Percentiles rank a stretch among this genome's conserved stretches.
These are phyloP conservation scores for Pseudogymnoascus sp. DNA, from an alignment of 2,329 filamentous ascomycete species.

Conservation along the genomic window DNA sequence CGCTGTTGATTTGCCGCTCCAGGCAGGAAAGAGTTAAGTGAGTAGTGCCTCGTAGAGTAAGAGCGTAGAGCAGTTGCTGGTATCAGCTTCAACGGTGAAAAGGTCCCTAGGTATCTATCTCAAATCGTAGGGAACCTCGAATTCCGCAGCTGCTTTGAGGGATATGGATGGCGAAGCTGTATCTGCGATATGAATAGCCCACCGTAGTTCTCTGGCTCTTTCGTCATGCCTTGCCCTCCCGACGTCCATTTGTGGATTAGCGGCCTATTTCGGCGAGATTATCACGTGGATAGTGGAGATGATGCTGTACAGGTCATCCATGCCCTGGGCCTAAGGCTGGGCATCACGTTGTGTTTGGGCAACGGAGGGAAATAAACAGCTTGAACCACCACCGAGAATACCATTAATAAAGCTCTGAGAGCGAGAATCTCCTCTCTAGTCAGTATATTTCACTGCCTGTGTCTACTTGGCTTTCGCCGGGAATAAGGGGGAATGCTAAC, in stretches of 20 bases:
- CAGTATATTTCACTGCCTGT: background rate
- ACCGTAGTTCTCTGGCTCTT: constrained; percentile 1
- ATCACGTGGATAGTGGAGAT: constrained; percentile 7
- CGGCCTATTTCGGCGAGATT: constrained; percentile 8
- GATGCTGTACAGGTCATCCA: constrained; percentile 8
- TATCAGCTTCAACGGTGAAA: background rate
- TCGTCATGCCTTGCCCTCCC: background rate
- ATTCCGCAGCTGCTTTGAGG: background rate
- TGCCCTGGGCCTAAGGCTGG: constrained; percentile 7
- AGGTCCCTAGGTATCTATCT: background rate
- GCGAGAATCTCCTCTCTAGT: background rate
- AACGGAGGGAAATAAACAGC: constrained; percentile 8
- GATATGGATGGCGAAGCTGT: constrained; percentile 3
- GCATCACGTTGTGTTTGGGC: constrained; percentile 4
- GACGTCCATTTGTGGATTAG: background rate
- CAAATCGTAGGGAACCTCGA: background rate
- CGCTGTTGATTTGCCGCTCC: background rate
- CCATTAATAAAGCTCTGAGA: constrained; percentile 9
- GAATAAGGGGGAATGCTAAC: background rate
- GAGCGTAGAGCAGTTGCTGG: background rate
- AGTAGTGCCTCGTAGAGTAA: background rate
- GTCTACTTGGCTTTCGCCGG: background rate
- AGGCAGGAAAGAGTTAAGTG: background rate
- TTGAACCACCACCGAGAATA: constrained; percentile 7
- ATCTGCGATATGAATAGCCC: background rate